These are phyloP conservation scores for Penicillium fuscoglaucum DNA, from an alignment of 2,329 filamentous ascomycete species.

Conservation along the genomic window DNA sequence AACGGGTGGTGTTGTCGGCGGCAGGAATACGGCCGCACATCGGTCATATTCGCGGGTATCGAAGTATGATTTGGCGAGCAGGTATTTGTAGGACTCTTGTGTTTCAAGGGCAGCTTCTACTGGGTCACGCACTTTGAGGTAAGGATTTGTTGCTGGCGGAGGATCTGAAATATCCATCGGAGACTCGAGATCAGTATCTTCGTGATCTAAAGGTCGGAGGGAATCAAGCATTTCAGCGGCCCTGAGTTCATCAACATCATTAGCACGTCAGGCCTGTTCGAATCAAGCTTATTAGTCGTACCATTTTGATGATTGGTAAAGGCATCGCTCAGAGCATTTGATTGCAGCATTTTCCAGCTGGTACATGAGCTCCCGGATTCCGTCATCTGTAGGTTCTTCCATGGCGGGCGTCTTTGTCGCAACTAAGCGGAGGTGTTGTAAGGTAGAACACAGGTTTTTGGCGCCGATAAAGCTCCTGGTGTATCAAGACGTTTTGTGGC, in stretches of 20 bases:
- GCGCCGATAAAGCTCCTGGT: not conserved
- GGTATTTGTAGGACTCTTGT: slow-evolving; percentile 76
- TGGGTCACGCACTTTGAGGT: slow-evolving; percentile 61
- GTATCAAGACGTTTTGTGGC: not conserved
- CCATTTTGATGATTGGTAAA: slow-evolving; percentile 98
- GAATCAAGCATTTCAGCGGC: slow-evolving; percentile 90
- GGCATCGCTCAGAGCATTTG: slow-evolving; percentile 88
- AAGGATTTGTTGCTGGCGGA: slow-evolving; percentile 52
- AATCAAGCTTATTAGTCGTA: slow-evolving; percentile 39
- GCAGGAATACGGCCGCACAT: slow-evolving; percentile 84
- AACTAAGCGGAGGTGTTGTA: not conserved
- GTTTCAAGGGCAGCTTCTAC: slow-evolving; percentile 74
- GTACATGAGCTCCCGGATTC: slow-evolving; percentile 61
- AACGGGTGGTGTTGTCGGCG: slow-evolving; percentile 72
- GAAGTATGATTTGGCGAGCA: slow-evolving; percentile 90
- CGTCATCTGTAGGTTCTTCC: slow-evolving; percentile 39
- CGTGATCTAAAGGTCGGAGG: slow-evolving; percentile 60
- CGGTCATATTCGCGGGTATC: slow-evolving; percentile 94
- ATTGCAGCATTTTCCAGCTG: slow-evolving; percentile 82
- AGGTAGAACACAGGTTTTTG: not conserved
- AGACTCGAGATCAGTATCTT: slow-evolving; percentile 60
- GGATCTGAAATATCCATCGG: slow-evolving; percentile 58
- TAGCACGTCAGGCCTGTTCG: slow-evolving; percentile 7
- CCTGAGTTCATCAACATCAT: slow-evolving; percentile 54
- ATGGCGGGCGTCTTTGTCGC: slow-evolving; percentile 25